A percentile compares a stretch with the other conserved stretches of the same genome.
Conservation (phyloP, 148 eudicot species). For the Talinum fruticosum region DNA sequence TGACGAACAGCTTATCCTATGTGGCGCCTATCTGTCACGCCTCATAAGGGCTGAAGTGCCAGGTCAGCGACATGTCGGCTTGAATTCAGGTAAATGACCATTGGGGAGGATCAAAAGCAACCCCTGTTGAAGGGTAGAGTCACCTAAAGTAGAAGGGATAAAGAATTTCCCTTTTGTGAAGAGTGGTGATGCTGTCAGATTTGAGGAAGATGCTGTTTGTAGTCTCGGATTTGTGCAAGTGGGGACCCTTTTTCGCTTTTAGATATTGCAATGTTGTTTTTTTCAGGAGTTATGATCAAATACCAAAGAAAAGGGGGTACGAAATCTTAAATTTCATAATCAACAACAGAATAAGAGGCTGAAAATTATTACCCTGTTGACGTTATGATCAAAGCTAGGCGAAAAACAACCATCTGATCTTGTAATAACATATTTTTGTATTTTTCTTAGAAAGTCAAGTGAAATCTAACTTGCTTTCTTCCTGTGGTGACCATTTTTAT, state of each 20-base stretch:
- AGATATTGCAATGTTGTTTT: background rate
- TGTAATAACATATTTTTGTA: background rate
- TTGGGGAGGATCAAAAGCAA: conserved; percentile 10
- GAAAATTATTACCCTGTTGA: background rate
- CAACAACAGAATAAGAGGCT: background rate
- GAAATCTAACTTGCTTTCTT: background rate
- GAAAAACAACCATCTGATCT: background rate
- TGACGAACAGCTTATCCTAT: conserved; percentile 9
- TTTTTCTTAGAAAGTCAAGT: background rate
- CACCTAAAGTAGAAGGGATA: conserved; percentile 18
- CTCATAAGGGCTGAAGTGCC: conserved; percentile 2
- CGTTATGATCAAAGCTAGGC: background rate
- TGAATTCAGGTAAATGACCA: conserved; percentile 9
- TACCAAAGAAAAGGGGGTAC: background rate
- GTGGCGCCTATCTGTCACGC: conserved; percentile 7
- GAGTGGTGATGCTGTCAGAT: background rate
- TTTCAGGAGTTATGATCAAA: background rate
- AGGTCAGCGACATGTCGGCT: conserved; percentile 12
- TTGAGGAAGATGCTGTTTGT: background rate
- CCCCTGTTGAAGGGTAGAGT: conserved; percentile 9
- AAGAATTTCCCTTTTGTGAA: conserved; percentile 1
- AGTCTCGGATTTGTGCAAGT: background rate
- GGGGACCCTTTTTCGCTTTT: background rate
- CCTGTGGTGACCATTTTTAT: background rate
- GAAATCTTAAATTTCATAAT: background rate